Evolutionary conservation across 73 alveolate species (phyloP), one percentile per base, ranked within the genome.

Genomic region (Loxodes magnus): DNA sequence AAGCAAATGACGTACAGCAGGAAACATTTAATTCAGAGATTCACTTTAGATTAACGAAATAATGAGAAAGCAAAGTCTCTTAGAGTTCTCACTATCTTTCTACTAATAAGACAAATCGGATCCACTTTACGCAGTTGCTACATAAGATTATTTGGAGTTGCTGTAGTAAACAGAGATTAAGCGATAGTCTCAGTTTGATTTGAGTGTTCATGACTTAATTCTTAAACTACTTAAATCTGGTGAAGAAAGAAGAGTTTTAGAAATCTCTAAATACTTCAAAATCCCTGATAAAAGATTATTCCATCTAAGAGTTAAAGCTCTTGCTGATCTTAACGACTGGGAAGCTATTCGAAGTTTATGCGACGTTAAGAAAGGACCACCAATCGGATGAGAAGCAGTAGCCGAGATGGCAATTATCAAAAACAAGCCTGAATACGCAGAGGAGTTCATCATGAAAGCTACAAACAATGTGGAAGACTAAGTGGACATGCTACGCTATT

Each of bases 271-370:
- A 39, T 30, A 39, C 14, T 39, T 39, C 33, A 10, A 39, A 15
- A 39, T 39, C 9, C 9, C 53, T 9, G 53, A 39, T 23, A 39
- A 39, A 39, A 39, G 21, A 39, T 17, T 39, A 30, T 39, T 23
- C 12, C 21, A 33, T 15, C 21, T 39, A 39, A 39, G 15, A 15
- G 37, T 39, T 39, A 39, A 19, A 19, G 15, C 21, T 15, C 14
- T 17, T 17, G 53, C 33, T 9, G 7, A n/a, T 10, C 21, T 17
- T 9, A 15, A 30, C 7, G 53, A 39, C 33, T 39, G 53, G 53
- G 12, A 10, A 15, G 53, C 37, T 15, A 15, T 39, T 39, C 37
- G 15, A 19, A 30, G 12, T 15, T 10, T 39, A 7, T 15, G 14
- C 2, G 21, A 39, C 14, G 10, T 10, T 0, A 39, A 39, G 21